Conservation (phyloP, 2,329 filamentous ascomycete species). For the Zasmidium citrigriseum region DNA sequence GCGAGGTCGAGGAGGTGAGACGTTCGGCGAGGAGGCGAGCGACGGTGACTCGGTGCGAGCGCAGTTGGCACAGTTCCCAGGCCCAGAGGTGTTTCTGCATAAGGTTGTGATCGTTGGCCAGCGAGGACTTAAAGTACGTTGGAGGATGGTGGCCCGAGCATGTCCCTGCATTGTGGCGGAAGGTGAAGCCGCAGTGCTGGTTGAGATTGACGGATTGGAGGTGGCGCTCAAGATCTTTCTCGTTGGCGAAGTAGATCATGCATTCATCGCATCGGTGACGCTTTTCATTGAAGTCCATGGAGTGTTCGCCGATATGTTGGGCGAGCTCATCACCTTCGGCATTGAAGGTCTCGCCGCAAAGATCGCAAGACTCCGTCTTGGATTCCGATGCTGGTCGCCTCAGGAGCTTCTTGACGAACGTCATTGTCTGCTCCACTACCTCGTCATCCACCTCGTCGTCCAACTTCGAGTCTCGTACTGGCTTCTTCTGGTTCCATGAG, state of each 20-base stretch:
- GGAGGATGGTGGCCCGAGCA: slow-evolving; percentile 25
- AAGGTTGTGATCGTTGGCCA: slow-evolving; percentile 21
- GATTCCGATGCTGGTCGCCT: slow-evolving; percentile 14
- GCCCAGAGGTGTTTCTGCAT: slow-evolving; percentile 27
- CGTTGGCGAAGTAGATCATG: slow-evolving; percentile 26
- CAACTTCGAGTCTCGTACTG: slow-evolving; percentile 1
- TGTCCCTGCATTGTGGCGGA: slow-evolving; percentile 15
- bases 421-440: slow-evolving; percentile 17
- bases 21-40: slow-evolving; percentile 20
- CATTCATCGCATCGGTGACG: slow-evolving; percentile 27
- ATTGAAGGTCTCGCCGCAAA: slow-evolving; percentile 21
- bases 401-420: slow-evolving; percentile 19
- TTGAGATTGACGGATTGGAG: slow-evolving; percentile 23
- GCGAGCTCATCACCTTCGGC: slow-evolving; percentile 16
- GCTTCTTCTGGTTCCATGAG: slow-evolving; percentile 10
- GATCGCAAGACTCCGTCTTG: slow-evolving; percentile 17
- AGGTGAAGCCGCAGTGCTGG: slow-evolving; percentile 27
- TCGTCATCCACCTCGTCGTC: slow-evolving; percentile 10
- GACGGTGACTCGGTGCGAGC: slow-evolving; percentile 20
- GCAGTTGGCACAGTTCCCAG: slow-evolving; percentile 24
- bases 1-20: slow-evolving; percentile 7
- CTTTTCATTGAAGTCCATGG: slow-evolving; percentile 25
- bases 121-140: slow-evolving; percentile 20
- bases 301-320: slow-evolving; percentile 25
- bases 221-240: slow-evolving; percentile 24